phyloP scores from a whole-genome alignment of 441 rosid genomes.

The Populus hybrid region DNA sequence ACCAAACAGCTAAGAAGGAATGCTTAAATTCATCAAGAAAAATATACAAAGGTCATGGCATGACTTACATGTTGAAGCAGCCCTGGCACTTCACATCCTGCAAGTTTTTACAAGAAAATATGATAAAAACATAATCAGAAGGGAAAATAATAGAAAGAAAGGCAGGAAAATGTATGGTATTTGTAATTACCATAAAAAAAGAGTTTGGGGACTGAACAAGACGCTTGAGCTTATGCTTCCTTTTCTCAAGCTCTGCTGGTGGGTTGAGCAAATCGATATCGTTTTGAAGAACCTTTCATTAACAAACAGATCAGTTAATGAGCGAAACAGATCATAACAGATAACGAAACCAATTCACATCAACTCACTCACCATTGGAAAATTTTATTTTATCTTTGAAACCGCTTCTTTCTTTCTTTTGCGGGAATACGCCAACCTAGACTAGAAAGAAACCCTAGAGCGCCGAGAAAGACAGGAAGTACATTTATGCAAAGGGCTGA shows the following conservation, averaged over 20 bases:
- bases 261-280: constrained; percentile 51
- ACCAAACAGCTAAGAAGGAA: not conserved
- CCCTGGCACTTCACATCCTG: constrained; percentile 72
- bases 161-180: not conserved
- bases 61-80: constrained; percentile 58
- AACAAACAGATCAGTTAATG: not conserved
- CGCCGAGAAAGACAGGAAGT: not conserved
- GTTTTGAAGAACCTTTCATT: constrained; percentile 44
- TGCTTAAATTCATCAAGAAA: not conserved
- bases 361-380: constrained; percentile 19
- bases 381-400: not conserved
- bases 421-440: not conserved
- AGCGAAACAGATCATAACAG: not conserved
- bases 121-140: not conserved
- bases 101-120: not conserved
- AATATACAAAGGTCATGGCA: too few species aligned
- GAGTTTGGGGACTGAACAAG: constrained; percentile 56
- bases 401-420: not conserved
- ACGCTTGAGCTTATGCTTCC: constrained; percentile 56
- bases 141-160: not conserved
- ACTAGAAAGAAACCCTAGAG: not conserved
- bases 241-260: constrained; percentile 56
- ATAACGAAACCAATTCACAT: not conserved
- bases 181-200: constrained; percentile 44
- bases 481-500: constrained; percentile 6